Conservation (phyloP, 1,284 basidiomycete species). For the Melampsora larici-populina region DNA sequence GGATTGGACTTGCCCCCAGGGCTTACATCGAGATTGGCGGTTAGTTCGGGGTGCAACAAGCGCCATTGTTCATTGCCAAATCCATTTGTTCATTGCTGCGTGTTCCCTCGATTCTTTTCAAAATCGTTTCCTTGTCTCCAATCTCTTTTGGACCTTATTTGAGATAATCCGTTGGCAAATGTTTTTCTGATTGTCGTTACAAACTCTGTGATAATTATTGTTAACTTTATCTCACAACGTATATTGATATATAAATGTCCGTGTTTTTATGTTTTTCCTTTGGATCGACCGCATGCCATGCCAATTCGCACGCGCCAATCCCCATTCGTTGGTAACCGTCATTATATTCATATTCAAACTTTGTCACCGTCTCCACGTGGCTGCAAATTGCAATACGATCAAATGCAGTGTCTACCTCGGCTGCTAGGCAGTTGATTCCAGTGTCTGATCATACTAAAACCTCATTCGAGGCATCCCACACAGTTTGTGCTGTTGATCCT, state of each 20-base stretch:
- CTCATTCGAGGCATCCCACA: constrained; percentile 2
- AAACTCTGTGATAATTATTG: not conserved
- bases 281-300: not conserved
- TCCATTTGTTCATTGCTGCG: not conserved
- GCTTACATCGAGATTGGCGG: constrained; percentile 80
- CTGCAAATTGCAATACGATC: too few relatives aligned
- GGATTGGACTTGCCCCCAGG: constrained; percentile 81
- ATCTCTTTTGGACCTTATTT: constrained; percentile 54
- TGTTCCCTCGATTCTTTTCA: constrained; percentile 44
- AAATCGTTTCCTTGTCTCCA: constrained; percentile 53
- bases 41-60: constrained; percentile 61
- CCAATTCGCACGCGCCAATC: not conserved
- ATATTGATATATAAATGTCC: not conserved
- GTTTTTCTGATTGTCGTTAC: constrained; percentile 42
- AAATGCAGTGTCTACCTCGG: not conserved
- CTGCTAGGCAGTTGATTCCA: not conserved
- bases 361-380: too few relatives aligned
- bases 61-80: not conserved
- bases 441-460: not conserved
- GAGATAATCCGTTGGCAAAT: constrained; percentile 44
- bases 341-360: too few relatives aligned
- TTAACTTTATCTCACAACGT: too few relatives aligned
- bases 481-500: not conserved
- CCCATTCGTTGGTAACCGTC: too few relatives aligned
- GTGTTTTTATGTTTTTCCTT: not conserved